A percentile compares a stretch with the other conserved stretches of the same genome.
Evolutionary conservation across 768 basidiomycete species (phyloP).

Genomic region (Tylopilus sp.): DNA sequence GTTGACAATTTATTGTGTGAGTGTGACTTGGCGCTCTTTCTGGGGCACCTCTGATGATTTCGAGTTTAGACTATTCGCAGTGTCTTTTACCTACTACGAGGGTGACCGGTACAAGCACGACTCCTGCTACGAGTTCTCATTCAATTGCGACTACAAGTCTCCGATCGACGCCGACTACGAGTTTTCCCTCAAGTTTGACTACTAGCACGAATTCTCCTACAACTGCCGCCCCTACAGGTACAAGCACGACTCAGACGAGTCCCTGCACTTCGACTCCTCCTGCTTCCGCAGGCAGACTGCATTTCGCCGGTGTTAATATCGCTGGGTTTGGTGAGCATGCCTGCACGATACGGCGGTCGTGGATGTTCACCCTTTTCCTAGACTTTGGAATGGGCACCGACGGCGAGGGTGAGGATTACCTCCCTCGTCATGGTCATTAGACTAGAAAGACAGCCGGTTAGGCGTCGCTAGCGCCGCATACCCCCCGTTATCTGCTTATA

Average conservation of each 20-base stretch:
- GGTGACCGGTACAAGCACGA: background rate
- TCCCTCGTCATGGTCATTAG: background rate
- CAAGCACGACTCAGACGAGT: background rate
- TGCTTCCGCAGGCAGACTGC: conserved; percentile 7
- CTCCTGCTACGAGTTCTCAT: background rate
- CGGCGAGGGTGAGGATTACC: conserved; percentile 1
- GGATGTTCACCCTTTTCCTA: background rate
- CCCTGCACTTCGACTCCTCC: background rate
- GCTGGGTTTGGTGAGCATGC: conserved; percentile 9
- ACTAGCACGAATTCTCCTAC: background rate
- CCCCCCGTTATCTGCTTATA: conserved; percentile 6
- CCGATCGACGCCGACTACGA: background rate
- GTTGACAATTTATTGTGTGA: background rate
- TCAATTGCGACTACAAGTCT: background rate
- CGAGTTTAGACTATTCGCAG: conserved; percentile 8
- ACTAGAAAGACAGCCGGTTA: background rate
- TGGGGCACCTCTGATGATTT: background rate
- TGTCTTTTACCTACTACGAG: background rate
- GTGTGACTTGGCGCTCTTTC: no score
- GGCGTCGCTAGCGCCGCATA: conserved; percentile 5
- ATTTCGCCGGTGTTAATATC: conserved; percentile 11
- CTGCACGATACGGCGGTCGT: background rate
- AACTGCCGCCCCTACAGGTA: background rate
- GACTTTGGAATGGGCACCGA: conserved; percentile 12
- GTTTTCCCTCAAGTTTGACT: background rate